These are phyloP conservation scores for Boletus insuetus DNA, from an alignment of 768 basidiomycete genomes.

Conservation along the genomic window DNA sequence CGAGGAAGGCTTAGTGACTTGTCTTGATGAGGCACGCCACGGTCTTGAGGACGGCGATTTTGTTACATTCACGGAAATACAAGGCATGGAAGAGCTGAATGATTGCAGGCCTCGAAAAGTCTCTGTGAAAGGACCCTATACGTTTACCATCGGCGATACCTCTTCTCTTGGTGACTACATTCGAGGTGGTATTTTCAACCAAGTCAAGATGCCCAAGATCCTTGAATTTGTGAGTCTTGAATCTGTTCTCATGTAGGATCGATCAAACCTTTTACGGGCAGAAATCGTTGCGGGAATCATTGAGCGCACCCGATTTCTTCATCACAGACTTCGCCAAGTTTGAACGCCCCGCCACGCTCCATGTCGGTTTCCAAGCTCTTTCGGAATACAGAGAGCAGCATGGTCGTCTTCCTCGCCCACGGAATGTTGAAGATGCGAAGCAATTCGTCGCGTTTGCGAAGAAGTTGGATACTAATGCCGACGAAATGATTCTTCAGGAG, in stretches of 20 bases:
- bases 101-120: constrained; percentile 90
- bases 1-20: constrained; percentile 89
- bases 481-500: constrained; percentile 81
- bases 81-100: constrained; percentile 92
- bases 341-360: constrained; percentile 86
- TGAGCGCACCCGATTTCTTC: constrained; percentile 80
- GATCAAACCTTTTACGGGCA: constrained; percentile 31
- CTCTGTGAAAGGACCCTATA: constrained; percentile 94
- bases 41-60: constrained; percentile 99
- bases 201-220: constrained; percentile 98
- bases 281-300: constrained; percentile 92
- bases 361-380: constrained; percentile 93
- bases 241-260: not conserved
- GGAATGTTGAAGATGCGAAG: constrained; percentile 78
- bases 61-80: constrained; percentile 93
- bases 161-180: constrained; percentile 73
- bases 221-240: constrained; percentile 77
- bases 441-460: constrained; percentile 73
- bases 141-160: constrained; percentile 94
- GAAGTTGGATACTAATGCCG: constrained; percentile 67
- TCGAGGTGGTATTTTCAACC: constrained; percentile 90
- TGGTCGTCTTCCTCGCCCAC: constrained; percentile 73
- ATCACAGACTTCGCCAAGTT: constrained; percentile 98
- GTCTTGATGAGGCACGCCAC: constrained; percentile 94
- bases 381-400: constrained; percentile 68